Evolutionary conservation across 257 asterid genomes (phyloP).

Genomic region (Euphrasia confusa): DNA sequence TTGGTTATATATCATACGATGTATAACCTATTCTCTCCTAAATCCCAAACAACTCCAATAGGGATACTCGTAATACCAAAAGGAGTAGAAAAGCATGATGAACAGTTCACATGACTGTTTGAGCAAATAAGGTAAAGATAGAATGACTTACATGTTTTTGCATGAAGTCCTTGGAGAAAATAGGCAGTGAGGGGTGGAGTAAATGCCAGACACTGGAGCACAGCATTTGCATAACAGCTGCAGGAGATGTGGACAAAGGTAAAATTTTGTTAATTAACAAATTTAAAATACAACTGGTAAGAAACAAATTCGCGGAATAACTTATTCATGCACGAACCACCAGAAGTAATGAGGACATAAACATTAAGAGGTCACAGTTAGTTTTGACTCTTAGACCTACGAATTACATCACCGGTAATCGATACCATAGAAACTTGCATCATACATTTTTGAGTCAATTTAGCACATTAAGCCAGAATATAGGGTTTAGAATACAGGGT

Average conservation of each 20-base stretch:
- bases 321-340: not conserved
- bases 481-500: not conserved
- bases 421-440: slow-evolving; percentile 10
- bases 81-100: not conserved
- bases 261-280: not conserved
- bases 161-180: slow-evolving; percentile 72
- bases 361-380: not conserved
- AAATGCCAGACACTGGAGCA: slow-evolving; percentile 75
- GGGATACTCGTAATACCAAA: not conserved
- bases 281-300: slow-evolving; percentile 6
- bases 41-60: no score
- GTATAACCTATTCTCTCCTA: no score
- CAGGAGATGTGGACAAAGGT: slow-evolving; percentile 25
- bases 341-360: not conserved
- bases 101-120: not conserved
- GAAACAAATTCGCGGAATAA: slow-evolving; percentile 9
- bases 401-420: not conserved
- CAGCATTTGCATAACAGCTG: slow-evolving; percentile 89
- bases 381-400: not conserved
- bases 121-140: slow-evolving; percentile 5
- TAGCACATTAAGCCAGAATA: slow-evolving; percentile 14
- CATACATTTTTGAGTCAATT: slow-evolving; percentile 6
- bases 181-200: slow-evolving; percentile 89
- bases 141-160: slow-evolving; percentile 52
- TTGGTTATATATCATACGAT: no score